A percentile compares a stretch with the other conserved stretches of the same genome.
phyloP scores from a whole-genome alignment of 176 grass and related monocot species.

The Carex littledalei region DNA sequence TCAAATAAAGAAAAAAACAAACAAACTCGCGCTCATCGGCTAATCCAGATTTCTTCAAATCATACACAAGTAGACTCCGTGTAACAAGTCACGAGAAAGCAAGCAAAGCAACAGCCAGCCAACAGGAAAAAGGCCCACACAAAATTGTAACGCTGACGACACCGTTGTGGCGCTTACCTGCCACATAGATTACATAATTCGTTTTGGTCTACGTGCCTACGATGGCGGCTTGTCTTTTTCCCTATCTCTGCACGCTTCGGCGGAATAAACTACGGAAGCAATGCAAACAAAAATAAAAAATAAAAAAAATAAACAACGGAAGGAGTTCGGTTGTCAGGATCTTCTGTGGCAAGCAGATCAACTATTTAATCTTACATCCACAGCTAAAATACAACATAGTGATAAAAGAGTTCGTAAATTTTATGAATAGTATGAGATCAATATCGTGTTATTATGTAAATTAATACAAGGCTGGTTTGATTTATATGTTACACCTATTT shows the following conservation, averaged over 20 bases:
- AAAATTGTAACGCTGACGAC: background rate
- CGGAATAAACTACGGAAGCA: background rate
- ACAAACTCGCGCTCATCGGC: background rate
- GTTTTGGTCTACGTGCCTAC: background rate
- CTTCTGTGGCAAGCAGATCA: background rate
- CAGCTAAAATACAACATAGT: no score
- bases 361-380: background rate
- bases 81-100: background rate
- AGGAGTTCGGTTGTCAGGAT: background rate
- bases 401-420: no score
- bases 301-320: background rate
- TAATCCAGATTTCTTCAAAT: background rate
- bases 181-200: background rate
- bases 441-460: no score
- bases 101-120: background rate
- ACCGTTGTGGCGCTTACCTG: background rate
- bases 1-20: conserved; percentile 4
- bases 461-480: no score
- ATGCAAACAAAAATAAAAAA: no score
- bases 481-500: no score
- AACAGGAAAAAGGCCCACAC: background rate
- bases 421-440: no score
- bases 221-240: background rate
- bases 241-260: background rate
- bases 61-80: background rate